phyloP scores from a whole-genome alignment of 1,284 basidiomycete species.

The Boletus semigastroideus region DNA sequence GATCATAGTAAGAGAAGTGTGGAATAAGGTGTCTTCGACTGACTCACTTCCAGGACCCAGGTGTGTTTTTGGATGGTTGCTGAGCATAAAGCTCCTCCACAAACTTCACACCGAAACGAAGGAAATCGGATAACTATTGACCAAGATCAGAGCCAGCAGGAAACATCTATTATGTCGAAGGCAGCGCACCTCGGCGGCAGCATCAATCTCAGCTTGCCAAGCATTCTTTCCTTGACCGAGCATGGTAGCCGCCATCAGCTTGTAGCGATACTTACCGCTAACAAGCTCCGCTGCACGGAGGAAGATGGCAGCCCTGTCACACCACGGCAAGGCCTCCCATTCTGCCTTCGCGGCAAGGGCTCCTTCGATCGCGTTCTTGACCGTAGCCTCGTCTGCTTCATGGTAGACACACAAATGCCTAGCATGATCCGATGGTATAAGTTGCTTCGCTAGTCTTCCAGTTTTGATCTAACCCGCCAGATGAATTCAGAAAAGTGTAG shows the following conservation, averaged over 20 bases:
- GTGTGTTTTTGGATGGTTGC: slow-evolving; percentile 86
- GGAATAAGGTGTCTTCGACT: neutral
- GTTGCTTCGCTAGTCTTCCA: slow-evolving; percentile 77
- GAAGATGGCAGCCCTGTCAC: slow-evolving; percentile 96
- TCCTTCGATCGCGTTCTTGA: slow-evolving; percentile 83
- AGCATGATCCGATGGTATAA: slow-evolving; percentile 82
- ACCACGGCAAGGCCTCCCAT: slow-evolving; percentile 96
- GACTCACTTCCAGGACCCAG: slow-evolving; percentile 92
- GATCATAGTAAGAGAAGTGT: slow-evolving; percentile 4
- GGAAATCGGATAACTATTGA: slow-evolving; percentile 83
- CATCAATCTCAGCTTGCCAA: slow-evolving; percentile 99
- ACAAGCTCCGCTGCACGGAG: slow-evolving; percentile 95
- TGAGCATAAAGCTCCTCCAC: slow-evolving; percentile 93
- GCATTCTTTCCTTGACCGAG: slow-evolving; percentile 98
- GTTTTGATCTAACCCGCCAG: slow-evolving; percentile 68
- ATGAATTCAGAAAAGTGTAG: slow-evolving; percentile 2
- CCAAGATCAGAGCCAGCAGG: neutral
- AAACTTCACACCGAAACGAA: slow-evolving; percentile 95
- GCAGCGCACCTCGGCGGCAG: slow-evolving; percentile 86
- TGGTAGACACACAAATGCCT: slow-evolving; percentile 85
- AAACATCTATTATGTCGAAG: neutral
- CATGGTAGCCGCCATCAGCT: slow-evolving; percentile 95
- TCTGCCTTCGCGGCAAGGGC: slow-evolving; percentile 82
- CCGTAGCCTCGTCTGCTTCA: slow-evolving; percentile 79
- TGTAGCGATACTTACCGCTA: slow-evolving; percentile 92